These are phyloP conservation scores for Sugiyamaella lignohabitans DNA, from an alignment of 805 yeast species.

Conservation along the genomic window DNA sequence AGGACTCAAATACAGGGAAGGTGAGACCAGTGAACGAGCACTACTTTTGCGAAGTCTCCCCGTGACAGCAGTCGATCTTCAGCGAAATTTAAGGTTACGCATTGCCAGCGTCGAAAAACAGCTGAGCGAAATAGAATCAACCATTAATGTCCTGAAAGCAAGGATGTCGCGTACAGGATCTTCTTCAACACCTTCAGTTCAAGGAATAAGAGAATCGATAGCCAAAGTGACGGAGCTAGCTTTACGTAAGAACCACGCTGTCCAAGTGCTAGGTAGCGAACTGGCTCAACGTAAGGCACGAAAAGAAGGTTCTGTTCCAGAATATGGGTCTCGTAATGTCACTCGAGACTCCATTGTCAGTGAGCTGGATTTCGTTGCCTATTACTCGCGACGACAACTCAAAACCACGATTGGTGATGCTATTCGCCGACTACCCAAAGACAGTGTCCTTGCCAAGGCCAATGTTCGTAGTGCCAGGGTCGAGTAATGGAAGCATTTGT, in stretches of 20 bases:
- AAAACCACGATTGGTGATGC: not conserved
- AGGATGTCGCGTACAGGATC: slow-evolving; percentile 10
- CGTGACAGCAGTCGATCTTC: slow-evolving; percentile 18
- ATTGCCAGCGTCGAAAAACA: slow-evolving; percentile 9
- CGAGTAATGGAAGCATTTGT: too few species aligned
- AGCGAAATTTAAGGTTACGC: slow-evolving; percentile 11
- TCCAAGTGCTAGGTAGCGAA: slow-evolving; percentile 4
- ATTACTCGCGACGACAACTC: not conserved
- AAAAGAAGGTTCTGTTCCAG: not conserved
- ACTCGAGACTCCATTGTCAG: not conserved
- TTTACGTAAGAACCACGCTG: slow-evolving; percentile 4
- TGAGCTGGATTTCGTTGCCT: not conserved
- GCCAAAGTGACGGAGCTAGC: slow-evolving; percentile 10
- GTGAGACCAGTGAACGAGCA: slow-evolving; percentile 13
- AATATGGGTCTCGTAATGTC: not conserved
- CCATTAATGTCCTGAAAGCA: slow-evolving; percentile 14
- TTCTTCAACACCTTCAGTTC: slow-evolving; percentile 11
- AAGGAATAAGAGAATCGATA: slow-evolving; percentile 14
- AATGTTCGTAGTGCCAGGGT: too few species aligned
- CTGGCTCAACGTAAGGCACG: not conserved
- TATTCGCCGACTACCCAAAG: not conserved
- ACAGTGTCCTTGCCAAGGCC: not conserved
- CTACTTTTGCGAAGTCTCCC: slow-evolving; percentile 16
- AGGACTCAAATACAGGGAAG: slow-evolving; percentile 3
- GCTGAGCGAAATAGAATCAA: slow-evolving; percentile 11